These are phyloP conservation scores for Saitozyma sp. DNA, from an alignment of 768 basidiomycete genomes.

Conservation along the genomic window DNA sequence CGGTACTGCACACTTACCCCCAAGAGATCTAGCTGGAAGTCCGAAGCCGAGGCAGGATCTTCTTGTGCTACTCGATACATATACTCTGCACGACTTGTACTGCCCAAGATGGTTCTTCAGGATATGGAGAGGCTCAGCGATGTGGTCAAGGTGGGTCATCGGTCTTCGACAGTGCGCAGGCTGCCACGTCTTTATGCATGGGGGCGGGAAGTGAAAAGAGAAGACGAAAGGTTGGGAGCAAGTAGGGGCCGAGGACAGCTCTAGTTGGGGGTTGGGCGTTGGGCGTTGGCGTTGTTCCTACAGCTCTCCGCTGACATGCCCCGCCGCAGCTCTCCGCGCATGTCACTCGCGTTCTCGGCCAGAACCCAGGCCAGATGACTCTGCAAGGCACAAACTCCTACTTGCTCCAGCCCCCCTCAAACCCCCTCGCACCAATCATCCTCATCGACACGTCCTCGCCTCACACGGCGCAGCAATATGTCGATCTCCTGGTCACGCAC, in stretches of 20 bases:
- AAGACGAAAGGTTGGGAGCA: no score
- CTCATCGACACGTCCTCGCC: constrained; percentile 50
- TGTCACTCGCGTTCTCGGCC: constrained; percentile 43
- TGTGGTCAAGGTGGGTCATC: constrained; percentile 30
- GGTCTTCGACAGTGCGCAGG: background rate
- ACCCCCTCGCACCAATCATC: constrained; percentile 35
- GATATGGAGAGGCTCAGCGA: constrained; percentile 29
- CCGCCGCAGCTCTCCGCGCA: constrained; percentile 40
- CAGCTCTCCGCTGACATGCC: background rate
- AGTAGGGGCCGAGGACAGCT: no score
- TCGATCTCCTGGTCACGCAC: constrained; percentile 39
- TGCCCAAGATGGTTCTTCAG: constrained; percentile 22
- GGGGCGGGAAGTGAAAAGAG: no score
- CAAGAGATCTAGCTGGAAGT: background rate
- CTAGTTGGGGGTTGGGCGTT: no score
- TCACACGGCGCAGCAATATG: constrained; percentile 37
- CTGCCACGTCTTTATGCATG: no score
- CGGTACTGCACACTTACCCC: background rate
- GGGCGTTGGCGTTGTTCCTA: background rate
- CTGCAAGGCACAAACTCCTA: constrained; percentile 50
- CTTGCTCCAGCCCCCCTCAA: constrained; percentile 46
- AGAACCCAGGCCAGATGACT: constrained; percentile 47
- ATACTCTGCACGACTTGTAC: background rate
- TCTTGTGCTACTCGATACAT: no score
- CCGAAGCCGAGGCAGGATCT: constrained; percentile 1